These are phyloP conservation scores for Wolfiporia cocos DNA, from an alignment of 1,284 basidiomycete species.

Conservation along the genomic window DNA sequence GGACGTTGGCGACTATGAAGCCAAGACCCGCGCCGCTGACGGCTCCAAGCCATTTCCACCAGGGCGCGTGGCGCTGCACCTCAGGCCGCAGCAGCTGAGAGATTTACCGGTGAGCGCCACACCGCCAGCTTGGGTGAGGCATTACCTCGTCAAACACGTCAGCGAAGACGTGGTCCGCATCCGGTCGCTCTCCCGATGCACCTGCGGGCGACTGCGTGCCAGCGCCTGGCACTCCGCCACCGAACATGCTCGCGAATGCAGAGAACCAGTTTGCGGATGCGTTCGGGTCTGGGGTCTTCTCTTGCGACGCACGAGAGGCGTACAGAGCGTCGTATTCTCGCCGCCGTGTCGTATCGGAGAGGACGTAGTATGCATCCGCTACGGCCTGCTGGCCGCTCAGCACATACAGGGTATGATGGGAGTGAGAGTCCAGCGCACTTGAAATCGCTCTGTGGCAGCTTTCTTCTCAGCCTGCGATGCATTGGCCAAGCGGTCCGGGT, in stretches of 20 bases:
- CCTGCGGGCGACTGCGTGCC: slow-evolving; percentile 24
- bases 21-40: slow-evolving; percentile 67
- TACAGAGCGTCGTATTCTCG: slow-evolving; percentile 80
- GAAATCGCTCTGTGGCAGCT: slow-evolving; percentile 77
- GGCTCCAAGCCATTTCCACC: slow-evolving; percentile 78
- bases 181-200: slow-evolving; percentile 46
- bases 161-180: slow-evolving; percentile 79
- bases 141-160: slow-evolving; percentile 93
- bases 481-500: slow-evolving; percentile 85
- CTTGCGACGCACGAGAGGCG: slow-evolving; percentile 38
- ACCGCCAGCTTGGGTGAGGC: no score
- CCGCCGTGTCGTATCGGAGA: slow-evolving; percentile 77
- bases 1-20: slow-evolving; percentile 85
- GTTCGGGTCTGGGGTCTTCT: slow-evolving; percentile 54
- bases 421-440: no score
- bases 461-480: slow-evolving; percentile 69
- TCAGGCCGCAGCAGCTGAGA: slow-evolving; percentile 69
- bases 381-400: slow-evolving; percentile 73
- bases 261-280: slow-evolving; percentile 73
- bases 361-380: slow-evolving; percentile 94
- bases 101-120: background rate
- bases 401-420: no score
- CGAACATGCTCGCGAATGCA: slow-evolving; percentile 73
- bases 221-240: slow-evolving; percentile 23
- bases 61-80: slow-evolving; percentile 60